These are phyloP conservation scores for Petunia hybrid DNA, from an alignment of 305 asterid genomes.

Conservation along the genomic window DNA sequence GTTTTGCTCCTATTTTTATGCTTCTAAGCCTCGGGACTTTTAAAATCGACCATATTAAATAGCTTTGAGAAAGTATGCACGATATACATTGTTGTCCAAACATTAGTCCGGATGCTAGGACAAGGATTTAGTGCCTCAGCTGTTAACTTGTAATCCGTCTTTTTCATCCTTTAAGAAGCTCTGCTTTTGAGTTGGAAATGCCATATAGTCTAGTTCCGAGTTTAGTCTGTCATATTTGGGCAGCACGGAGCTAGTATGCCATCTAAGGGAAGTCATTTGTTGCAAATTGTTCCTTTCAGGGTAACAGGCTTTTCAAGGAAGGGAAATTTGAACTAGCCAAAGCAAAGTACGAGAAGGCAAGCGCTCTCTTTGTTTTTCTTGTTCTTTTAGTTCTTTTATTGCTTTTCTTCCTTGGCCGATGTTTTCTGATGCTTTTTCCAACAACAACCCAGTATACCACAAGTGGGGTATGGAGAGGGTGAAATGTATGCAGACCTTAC, in stretches of 20 bases:
- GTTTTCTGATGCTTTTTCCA: conserved; percentile 12
- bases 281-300: conserved; percentile 61
- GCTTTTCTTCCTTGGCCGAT: conserved; percentile 23
- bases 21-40: no score
- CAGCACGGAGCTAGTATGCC: not conserved
- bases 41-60: no score
- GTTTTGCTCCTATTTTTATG: no score
- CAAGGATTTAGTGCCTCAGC: conserved; percentile 10
- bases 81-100: not conserved
- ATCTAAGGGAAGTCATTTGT: conserved; percentile 23
- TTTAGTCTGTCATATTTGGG: not conserved
- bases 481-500: no score
- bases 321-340: conserved; percentile 94
- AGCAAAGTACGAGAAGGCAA: conserved; percentile 94
- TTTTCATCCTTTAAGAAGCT: not conserved
- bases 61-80: no score
- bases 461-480: no score
- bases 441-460: no score
- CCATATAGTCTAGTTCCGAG: not conserved
- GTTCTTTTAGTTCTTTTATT: not conserved
- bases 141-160: conserved; percentile 22
- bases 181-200: conserved; percentile 29
- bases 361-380: conserved; percentile 17
- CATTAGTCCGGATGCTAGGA: not conserved
- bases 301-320: conserved; percentile 97